These are phyloP conservation scores for Curvularia lunata DNA, from an alignment of 2,329 filamentous ascomycete genomes.

Conservation along the genomic window DNA sequence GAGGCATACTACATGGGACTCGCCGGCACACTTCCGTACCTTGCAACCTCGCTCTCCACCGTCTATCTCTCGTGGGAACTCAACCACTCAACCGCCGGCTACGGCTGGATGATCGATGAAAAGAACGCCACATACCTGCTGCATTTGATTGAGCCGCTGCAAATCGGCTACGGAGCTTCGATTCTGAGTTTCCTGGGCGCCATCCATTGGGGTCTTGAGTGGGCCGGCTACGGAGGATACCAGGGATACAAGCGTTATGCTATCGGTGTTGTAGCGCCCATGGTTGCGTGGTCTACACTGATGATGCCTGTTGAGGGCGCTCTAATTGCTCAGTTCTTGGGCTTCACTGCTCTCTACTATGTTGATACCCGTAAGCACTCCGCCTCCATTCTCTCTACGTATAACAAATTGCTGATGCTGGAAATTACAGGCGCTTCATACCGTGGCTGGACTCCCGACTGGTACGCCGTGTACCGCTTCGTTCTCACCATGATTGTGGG, in stretches of 20 bases:
- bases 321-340: conserved; percentile 81
- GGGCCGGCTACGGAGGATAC: conserved; percentile 69
- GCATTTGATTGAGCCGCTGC: conserved; percentile 79
- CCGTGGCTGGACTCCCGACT: conserved; percentile 78
- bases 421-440: conserved; percentile 61
- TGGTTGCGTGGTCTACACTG: conserved; percentile 88
- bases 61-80: conserved; percentile 84
- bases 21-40: conserved; percentile 66
- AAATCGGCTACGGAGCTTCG: conserved; percentile 88
- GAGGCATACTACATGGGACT: conserved; percentile 59
- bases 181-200: conserved; percentile 94
- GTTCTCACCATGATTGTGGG: conserved; percentile 91
- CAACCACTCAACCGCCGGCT: conserved; percentile 70
- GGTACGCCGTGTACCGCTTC: conserved; percentile 91
- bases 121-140: conserved; percentile 76
- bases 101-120: conserved; percentile 69
- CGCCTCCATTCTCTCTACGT: background rate
- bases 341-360: conserved; percentile 87
- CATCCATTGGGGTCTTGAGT: conserved; percentile 93
- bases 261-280: conserved; percentile 79
- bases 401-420: background rate
- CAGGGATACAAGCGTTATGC: conserved; percentile 81
- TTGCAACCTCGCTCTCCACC: conserved; percentile 82
- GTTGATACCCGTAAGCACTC: conserved; percentile 63
- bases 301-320: conserved; percentile 84